A percentile compares a stretch with the other conserved stretches of the same genome.
These are phyloP conservation scores for Kwoniella newhampshirensis DNA, from an alignment of 768 basidiomycete genomes.

Conservation along the genomic window DNA sequence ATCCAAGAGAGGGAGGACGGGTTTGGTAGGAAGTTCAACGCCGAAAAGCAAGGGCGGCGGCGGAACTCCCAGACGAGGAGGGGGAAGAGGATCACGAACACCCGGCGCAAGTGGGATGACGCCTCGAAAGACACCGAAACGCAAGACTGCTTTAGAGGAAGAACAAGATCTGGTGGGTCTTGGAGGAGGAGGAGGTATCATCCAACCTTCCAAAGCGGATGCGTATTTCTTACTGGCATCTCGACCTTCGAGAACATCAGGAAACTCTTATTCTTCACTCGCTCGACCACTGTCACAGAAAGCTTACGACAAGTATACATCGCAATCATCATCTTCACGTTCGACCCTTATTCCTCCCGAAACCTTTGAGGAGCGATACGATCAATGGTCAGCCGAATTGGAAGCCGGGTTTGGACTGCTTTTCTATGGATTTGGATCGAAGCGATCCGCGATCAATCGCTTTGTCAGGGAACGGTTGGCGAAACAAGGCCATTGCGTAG, in stretches of 20 bases:
- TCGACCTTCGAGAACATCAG: constrained; percentile 66
- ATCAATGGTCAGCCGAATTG: constrained; percentile 70
- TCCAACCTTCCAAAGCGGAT: constrained; percentile 74
- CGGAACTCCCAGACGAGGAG: background rate
- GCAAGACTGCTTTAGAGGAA: constrained; percentile 8
- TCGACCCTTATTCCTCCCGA: constrained; percentile 14
- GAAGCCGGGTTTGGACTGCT: constrained; percentile 81
- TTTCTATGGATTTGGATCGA: constrained; percentile 87
- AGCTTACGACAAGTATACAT: constrained; percentile 35
- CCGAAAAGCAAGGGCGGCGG: constrained; percentile 4
- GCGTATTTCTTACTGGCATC: constrained; percentile 66
- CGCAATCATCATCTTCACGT: constrained; percentile 1
- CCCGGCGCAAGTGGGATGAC: constrained; percentile 7
- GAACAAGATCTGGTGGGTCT: background rate
- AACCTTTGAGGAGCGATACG: constrained; percentile 25
- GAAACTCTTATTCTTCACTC: constrained; percentile 73
- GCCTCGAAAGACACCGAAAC: constrained; percentile 25
- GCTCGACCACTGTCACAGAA: constrained; percentile 63
- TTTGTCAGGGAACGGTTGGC: constrained; percentile 66
- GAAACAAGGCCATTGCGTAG: constrained; percentile 67
- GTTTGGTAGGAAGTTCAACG: constrained; percentile 24
- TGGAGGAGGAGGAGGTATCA: constrained; percentile 41
- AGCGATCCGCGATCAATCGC: constrained; percentile 70
- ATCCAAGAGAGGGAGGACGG: constrained; percentile 25
- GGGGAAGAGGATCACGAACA: constrained; percentile 3